Evolutionary conservation across 2,329 filamentous ascomycete genomes (phyloP), one percentile per base, ranked within the genome.

Genomic region (Alternaria viburni): DNA sequence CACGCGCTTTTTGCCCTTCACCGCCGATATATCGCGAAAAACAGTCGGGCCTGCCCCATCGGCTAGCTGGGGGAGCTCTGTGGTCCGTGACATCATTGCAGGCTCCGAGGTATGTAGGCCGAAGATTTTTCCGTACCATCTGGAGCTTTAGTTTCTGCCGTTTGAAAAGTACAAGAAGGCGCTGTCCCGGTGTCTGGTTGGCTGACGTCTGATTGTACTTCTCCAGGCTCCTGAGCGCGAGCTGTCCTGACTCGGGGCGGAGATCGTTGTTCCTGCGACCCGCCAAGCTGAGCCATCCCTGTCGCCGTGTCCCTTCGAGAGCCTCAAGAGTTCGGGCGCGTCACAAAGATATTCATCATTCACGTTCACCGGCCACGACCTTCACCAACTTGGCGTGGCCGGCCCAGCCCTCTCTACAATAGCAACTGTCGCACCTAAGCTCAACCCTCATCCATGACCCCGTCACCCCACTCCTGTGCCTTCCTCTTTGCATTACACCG

Each of bases 1-100:
- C 62, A 51, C 43, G 47, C 50, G 47, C 57, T 51, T 45, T 57
- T 43, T 46, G 36, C 57, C 50, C 52, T 28, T 64, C 61, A 61
- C 60, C 60, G 61, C 50, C 30, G 28, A 30, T 25, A 51, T 13
- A 30, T 26, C 25, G 47, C 54, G 46, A 58, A 63, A 61, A 64
- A 46, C 54, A 36, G 59, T 54, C 61, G 64, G 64, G 61, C 57
- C 54, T 56, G 54, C 54, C 49, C 44, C 64, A 63, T 62, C 64
- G 64, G 46, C 63, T 61, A 60, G 51, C 68, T 59, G 59, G 57
- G 55, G 57, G 59, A 69, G 54, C 59, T 64, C 59, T 65, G 64
- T 67, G 69, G 67, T 57, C 68, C 68, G 57, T 74, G 73, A 75
- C 73, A 73, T 74, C 73, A 74, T 70, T 62, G 67, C 59, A 55